Base-by-base conservation (phyloP, 2,329 filamentous ascomycete species). In the Stylonectria norvegica region DNA sequence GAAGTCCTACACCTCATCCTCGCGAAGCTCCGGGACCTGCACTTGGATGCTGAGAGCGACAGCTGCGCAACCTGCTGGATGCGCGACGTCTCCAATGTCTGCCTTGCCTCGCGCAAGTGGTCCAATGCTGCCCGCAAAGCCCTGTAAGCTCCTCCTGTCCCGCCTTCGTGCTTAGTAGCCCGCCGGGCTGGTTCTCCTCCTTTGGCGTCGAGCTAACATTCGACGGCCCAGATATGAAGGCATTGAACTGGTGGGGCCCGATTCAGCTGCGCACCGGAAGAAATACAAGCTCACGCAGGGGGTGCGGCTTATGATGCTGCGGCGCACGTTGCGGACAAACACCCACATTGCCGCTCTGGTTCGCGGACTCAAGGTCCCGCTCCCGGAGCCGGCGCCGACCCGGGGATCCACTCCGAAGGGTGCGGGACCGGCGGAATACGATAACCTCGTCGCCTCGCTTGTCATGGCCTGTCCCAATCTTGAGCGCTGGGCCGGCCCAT, bases 31-130 rank as follows among this genome's bases (percentile, higher is more conserved):
- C 75, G 70, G 53, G 62, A 66, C 25, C 56, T 70, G 11, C 80
- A 84, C 53, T 55, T 81, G 10, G 61, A 58, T 5, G 54, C 61
- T 11, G 62, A 63, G 3, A 75, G 70, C 47, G 61, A 63, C 22
- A 80, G 77, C 58, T 83, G 80, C 55, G 71, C 78, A 12, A 83
- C 80, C 14, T 83, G 80, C 58, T 81, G 76, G 75, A 80, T 81
- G 76, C 69, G 80, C 34, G 79, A 84, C 51, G 61, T 74, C 20
- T 75, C 71, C 49, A 71, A 69, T 29, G 57, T 81, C 28, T 68
- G 72, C 9, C 41, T 78, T 9, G 66, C 69, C 25, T 74, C 71
- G 12, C 70, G 68, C 45, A 79, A 73, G 51, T 74, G 75, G 64
- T 64, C 72, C 51, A 70, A 69, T 47, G 70, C 69, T 28, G 76